Evolutionary conservation across 345 rosid genomes (phyloP).

Genomic region (Gossypium arboreum): DNA sequence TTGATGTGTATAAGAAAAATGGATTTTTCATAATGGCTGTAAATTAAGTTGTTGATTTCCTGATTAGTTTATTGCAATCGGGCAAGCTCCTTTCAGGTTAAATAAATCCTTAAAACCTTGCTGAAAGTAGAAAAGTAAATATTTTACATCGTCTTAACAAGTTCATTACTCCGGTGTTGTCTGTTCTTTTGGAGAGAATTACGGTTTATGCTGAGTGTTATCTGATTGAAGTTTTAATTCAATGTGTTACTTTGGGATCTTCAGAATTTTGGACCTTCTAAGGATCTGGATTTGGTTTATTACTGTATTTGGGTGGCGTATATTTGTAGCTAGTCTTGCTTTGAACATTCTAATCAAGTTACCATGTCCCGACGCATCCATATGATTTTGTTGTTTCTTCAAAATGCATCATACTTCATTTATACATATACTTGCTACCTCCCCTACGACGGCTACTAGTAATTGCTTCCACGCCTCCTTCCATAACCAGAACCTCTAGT

Average conservation of each 20-base stretch:
- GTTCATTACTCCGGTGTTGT: conserved; percentile 1
- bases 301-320: not conserved
- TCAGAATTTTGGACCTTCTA: not conserved
- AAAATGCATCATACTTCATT: not conserved
- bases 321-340: not conserved
- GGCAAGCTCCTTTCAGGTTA: not conserved
- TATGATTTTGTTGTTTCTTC: not conserved
- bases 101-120: conserved; percentile 4
- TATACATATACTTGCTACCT: not conserved
- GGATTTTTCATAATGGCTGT: not conserved
- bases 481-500: not conserved
- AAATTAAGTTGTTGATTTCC: not conserved
- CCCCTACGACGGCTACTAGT: not conserved
- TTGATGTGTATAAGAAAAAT: not conserved
- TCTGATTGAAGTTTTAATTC: not conserved
- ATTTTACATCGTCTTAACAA: not conserved
- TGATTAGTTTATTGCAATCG: conserved; percentile 7
- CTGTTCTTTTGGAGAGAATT: conserved; percentile 4
- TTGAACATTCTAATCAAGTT: not conserved
- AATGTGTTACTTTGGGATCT: not conserved
- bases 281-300: too few species aligned
- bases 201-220: not conserved
- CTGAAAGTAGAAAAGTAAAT: not conserved
- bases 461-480: not conserved
- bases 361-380: not conserved